Percentiles rank a stretch among this genome's conserved stretches.
Conservation (phyloP, 1,284 basidiomycete species). For the Ganoderma meredithae region DNA sequence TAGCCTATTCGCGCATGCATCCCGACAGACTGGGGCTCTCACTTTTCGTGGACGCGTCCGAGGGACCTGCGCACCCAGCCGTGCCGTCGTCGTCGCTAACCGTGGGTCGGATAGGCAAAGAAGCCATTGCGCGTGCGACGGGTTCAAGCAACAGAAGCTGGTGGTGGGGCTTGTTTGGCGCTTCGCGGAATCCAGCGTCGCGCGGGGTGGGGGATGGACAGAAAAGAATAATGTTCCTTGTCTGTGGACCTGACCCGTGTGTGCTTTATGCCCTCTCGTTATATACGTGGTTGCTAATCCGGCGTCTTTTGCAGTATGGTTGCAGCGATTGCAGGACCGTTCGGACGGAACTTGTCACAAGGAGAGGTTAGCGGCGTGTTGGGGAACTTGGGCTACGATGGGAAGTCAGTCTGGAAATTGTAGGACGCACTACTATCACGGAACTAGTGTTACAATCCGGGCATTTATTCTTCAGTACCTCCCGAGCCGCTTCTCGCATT, state of each 20-base stretch:
- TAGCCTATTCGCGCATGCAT: conserved; percentile 51
- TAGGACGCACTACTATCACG: conserved; percentile 5
- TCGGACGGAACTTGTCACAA: conserved; percentile 78
- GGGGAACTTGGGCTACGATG: conserved; percentile 65
- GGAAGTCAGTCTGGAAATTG: conserved; percentile 75
- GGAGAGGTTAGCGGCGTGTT: conserved; percentile 75
- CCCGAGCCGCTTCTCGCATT: too few relatives aligned
- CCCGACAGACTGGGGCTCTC: conserved; percentile 62
- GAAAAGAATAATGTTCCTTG: conserved; percentile 64
- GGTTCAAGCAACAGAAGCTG: conserved; percentile 44
- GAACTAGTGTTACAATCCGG: too few relatives aligned
- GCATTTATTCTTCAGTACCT: too few relatives aligned
- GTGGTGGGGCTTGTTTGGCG: conserved; percentile 53
- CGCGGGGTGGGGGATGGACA: conserved; percentile 26
- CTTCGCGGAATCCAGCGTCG: conserved; percentile 32
- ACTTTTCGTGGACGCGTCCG: conserved; percentile 66
- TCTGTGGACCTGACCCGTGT: conserved; percentile 83
- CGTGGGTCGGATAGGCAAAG: conserved; percentile 62
- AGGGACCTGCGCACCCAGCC: conserved; percentile 40
- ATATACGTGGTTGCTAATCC: conserved; percentile 15
- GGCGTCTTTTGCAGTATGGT: conserved; percentile 65
- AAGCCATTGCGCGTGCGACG: conserved; percentile 53
- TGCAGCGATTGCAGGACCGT: conserved; percentile 74
- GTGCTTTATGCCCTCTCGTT: conserved; percentile 39
- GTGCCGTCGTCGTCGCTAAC: conserved; percentile 39